These are phyloP conservation scores for Diaporthe vaccinii DNA, from an alignment of 2,329 filamentous ascomycete species.

Conservation along the genomic window DNA sequence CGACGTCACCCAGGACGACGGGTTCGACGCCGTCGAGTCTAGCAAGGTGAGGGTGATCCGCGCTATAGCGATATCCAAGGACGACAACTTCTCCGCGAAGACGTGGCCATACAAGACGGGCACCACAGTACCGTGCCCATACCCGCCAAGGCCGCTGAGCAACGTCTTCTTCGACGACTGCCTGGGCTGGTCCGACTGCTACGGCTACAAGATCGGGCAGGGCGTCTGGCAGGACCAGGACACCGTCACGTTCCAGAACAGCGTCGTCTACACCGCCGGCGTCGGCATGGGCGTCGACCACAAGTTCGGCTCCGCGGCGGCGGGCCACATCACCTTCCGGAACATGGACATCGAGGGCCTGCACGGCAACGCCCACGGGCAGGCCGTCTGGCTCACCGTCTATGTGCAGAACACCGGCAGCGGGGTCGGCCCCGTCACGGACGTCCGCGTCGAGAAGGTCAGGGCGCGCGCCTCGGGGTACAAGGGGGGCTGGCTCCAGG, in stretches of 20 bases:
- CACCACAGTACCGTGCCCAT: constrained; percentile 2
- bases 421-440: background rate
- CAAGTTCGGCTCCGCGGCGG: constrained; percentile 4
- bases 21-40: constrained; percentile 9
- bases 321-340: background rate
- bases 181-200: constrained; percentile 12
- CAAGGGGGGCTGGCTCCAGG: constrained; percentile 19
- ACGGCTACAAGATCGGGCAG: constrained; percentile 21
- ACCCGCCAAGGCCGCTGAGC: background rate
- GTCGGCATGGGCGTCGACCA: constrained; percentile 10
- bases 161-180: constrained; percentile 19
- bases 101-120: constrained; percentile 9
- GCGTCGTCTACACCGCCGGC: constrained; percentile 4
- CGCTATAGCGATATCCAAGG: constrained; percentile 12
- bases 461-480: background rate
- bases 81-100: constrained; percentile 17
- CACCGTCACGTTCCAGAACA: constrained; percentile 6
- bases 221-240: constrained; percentile 21
- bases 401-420: background rate
- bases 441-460: constrained; percentile 9
- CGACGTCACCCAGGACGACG: constrained; percentile 21
- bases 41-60: constrained; percentile 5
- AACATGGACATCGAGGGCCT: constrained; percentile 22
- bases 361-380: constrained; percentile 12
- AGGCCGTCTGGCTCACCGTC: constrained; percentile 1